phyloP scores from a whole-genome alignment of 305 asterid genomes.

The Plantago rigida region DNA sequence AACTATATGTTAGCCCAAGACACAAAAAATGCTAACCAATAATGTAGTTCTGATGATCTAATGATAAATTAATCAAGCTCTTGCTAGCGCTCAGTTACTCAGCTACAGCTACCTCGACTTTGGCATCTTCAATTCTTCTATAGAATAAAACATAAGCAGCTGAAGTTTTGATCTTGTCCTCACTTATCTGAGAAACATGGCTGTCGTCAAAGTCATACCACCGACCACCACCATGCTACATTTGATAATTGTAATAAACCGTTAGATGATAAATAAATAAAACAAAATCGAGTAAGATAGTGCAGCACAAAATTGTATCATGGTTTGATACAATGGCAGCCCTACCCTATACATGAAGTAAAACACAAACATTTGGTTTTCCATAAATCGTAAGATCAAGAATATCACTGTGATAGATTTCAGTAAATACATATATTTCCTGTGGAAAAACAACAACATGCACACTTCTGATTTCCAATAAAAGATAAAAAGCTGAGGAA shows the following conservation, averaged over 20 bases:
- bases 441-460: too few relatives aligned
- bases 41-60: constrained; percentile 24
- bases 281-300: too few relatives aligned
- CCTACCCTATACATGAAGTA: too few relatives aligned
- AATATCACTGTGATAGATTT: too few relatives aligned
- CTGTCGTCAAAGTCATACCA: constrained; percentile 93
- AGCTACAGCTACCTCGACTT: constrained; percentile 29
- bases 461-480: too few relatives aligned
- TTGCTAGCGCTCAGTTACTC: constrained; percentile 14
- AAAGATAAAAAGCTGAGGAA: background rate
- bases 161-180: constrained; percentile 79
- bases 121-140: constrained; percentile 59
- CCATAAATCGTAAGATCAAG: too few relatives aligned
- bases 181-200: constrained; percentile 62
- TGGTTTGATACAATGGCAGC: too few relatives aligned
- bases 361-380: too few relatives aligned
- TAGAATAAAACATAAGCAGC: constrained; percentile 86
- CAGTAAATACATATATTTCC: too few relatives aligned
- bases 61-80: constrained; percentile 25
- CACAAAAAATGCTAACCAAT: constrained; percentile 36
- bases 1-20: constrained; percentile 27
- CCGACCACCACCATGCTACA: constrained; percentile 73
- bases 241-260: constrained; percentile 16
- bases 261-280: background rate
- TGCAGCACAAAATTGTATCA: too few relatives aligned